Conservation (phyloP, 371 early-diverging fungal genomes). For the Mucor lusitanicus region DNA sequence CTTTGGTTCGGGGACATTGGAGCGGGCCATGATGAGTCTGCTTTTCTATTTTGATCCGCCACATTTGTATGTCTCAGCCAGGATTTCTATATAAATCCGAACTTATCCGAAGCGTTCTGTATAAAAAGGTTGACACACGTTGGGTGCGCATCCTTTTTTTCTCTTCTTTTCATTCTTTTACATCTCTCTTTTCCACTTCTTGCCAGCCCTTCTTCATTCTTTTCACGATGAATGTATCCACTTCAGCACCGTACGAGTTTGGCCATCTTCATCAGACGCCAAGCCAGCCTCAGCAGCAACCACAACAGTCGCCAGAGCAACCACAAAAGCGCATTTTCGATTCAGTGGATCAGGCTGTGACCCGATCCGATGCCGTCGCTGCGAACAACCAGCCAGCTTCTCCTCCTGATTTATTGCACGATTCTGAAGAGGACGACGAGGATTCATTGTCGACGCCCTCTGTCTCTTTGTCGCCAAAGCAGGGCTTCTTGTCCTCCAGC, state of each 20-base stretch:
- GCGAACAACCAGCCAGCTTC: neutral
- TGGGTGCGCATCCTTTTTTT: neutral
- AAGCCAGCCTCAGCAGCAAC: neutral
- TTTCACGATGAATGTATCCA: neutral
- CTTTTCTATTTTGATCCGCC: constrained; percentile 3
- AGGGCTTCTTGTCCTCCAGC: neutral
- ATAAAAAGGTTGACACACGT: neutral
- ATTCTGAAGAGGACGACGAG: constrained; percentile 17
- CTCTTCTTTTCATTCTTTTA: neutral
- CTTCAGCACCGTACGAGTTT: neutral
- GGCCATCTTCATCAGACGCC: neutral
- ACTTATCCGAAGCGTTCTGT: constrained; percentile 1
- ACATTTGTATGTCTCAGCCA: constrained; percentile 4
- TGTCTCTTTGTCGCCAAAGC: constrained; percentile 16
- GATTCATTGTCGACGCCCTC: constrained; percentile 20
- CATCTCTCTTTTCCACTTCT: neutral
- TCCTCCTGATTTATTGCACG: constrained; percentile 15
- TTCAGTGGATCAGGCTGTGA: neutral
- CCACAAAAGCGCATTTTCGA: neutral
- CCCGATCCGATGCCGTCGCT: constrained; percentile 3
- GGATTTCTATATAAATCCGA: constrained; percentile 7
- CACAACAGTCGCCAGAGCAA: neutral
- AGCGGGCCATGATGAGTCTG: neutral
- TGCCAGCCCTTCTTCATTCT: neutral
- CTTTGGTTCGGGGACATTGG: neutral